A percentile compares a stretch with the other conserved stretches of the same genome.
These are phyloP conservation scores for Endoconidiophora laricicola DNA, from an alignment of 2,329 filamentous ascomycete species.

Conservation along the genomic window DNA sequence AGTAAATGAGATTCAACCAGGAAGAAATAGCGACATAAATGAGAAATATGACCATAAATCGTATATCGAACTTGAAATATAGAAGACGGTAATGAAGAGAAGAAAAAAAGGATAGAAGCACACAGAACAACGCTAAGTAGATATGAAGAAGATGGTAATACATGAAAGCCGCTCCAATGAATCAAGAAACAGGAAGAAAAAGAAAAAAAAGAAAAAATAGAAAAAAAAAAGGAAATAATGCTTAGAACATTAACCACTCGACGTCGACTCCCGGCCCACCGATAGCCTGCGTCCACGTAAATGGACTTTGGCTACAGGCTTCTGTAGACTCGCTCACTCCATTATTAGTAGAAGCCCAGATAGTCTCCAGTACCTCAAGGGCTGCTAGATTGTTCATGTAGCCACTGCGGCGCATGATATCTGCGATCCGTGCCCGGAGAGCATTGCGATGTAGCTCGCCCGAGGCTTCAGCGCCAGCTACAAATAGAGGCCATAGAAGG, in stretches of 20 bases:
- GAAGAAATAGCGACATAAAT: too few species aligned
- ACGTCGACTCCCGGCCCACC: conserved; percentile 39
- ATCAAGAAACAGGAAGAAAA: not conserved
- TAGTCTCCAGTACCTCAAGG: conserved; percentile 67
- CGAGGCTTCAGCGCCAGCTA: conserved; percentile 77
- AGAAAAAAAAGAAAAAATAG: not conserved
- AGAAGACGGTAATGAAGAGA: too few species aligned
- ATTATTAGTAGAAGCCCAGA: conserved; percentile 46
- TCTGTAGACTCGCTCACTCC: conserved; percentile 16
- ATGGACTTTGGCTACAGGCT: conserved; percentile 15
- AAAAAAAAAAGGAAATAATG: not conserved
- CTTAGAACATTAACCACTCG: conserved; percentile 50
- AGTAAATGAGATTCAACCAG: too few species aligned
- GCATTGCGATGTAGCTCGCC: conserved; percentile 63
- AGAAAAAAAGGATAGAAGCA: too few species aligned
- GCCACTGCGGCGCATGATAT: conserved; percentile 75
- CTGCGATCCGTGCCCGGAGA: conserved; percentile 63
- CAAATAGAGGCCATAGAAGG: conserved; percentile 75
- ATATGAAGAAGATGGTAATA: too few species aligned
- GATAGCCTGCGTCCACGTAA: conserved; percentile 42
- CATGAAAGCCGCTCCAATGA: too few species aligned
- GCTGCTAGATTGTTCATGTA: conserved; percentile 89
- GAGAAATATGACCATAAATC: too few species aligned
- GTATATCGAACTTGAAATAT: too few species aligned
- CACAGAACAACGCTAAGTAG: too few species aligned